phyloP scores from a whole-genome alignment of 495 filamentous ascomycete genomes.

The Penicillium psychrofluorescens region DNA sequence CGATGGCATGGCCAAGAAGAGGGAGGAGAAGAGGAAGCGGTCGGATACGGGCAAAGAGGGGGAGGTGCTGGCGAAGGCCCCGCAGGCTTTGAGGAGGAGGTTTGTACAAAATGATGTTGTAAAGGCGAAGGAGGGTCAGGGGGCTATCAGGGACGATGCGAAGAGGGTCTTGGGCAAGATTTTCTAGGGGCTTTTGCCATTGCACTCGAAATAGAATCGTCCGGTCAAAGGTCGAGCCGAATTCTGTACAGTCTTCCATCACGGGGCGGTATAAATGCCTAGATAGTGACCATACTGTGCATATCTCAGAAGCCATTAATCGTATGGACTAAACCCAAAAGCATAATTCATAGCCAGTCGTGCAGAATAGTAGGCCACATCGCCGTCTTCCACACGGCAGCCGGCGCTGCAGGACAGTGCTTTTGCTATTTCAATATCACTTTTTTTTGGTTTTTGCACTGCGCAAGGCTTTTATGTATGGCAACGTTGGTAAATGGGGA shows the following conservation, averaged over 20 bases:
- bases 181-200: slow-evolving; percentile 33
- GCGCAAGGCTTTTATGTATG: neutral
- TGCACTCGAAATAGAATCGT: no score
- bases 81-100: slow-evolving; percentile 40
- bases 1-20: slow-evolving; percentile 60
- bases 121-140: slow-evolving; percentile 32
- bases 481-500: no score
- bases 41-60: slow-evolving; percentile 12
- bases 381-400: slow-evolving; percentile 37
- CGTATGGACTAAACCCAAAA: neutral
- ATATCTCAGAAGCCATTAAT: no score
- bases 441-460: neutral
- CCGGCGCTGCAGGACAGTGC: slow-evolving; percentile 35
- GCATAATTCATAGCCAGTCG: neutral
- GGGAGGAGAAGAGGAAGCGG: slow-evolving; percentile 49
- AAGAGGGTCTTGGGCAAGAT: slow-evolving; percentile 76
- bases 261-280: no score
- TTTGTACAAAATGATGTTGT: slow-evolving; percentile 70
- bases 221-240: no score
- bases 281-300: no score
- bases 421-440: slow-evolving; percentile 15
- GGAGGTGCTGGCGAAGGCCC: slow-evolving; percentile 11
- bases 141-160: slow-evolving; percentile 55
- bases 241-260: no score
- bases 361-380: slow-evolving; percentile 40